Evolutionary conservation across 345 rosid species (phyloP).

Genomic region (Salix dunnii): DNA sequence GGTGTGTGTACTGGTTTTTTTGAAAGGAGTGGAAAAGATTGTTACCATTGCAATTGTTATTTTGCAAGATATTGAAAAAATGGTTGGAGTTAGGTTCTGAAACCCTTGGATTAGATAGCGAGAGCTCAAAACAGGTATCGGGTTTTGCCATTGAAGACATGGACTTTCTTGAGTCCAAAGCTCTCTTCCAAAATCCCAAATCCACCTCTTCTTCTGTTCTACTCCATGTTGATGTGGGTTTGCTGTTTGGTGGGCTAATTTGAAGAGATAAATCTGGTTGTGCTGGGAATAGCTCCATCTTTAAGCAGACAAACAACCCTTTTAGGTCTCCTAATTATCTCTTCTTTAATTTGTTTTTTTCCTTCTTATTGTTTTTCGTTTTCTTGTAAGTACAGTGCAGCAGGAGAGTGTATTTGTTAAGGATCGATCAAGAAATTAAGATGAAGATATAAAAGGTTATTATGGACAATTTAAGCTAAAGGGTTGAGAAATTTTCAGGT

Average conservation of each 20-base stretch:
- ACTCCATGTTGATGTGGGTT: conserved; percentile 62
- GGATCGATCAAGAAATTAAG: background rate
- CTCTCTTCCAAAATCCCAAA: conserved; percentile 59
- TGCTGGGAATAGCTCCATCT: conserved; percentile 78
- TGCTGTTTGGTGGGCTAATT: conserved; percentile 68
- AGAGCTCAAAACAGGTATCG: conserved; percentile 48
- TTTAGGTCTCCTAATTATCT: background rate
- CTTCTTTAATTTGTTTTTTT: background rate
- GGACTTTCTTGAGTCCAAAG: conserved; percentile 49
- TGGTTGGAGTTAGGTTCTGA: conserved; percentile 40
- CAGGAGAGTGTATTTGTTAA: background rate
- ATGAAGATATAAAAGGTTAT: background rate
- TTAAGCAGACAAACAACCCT: background rate
- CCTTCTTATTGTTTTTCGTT: background rate
- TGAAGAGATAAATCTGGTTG: conserved; percentile 75
- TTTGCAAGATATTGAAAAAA: conserved; percentile 28
- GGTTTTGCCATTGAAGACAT: conserved; percentile 51
- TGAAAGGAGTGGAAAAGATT: conserved; percentile 36
- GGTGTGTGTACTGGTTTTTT: conserved; percentile 32
- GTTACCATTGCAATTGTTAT: conserved; percentile 29
- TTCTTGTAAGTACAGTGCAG: background rate
- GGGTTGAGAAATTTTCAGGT: conserved; percentile 19
- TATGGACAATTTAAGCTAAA: conserved; percentile 25
- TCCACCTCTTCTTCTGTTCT: conserved; percentile 49
- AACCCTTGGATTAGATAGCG: conserved; percentile 56